phyloP scores from a whole-genome alignment of 2,329 filamentous ascomycete species.

The Fusarium clavum region DNA sequence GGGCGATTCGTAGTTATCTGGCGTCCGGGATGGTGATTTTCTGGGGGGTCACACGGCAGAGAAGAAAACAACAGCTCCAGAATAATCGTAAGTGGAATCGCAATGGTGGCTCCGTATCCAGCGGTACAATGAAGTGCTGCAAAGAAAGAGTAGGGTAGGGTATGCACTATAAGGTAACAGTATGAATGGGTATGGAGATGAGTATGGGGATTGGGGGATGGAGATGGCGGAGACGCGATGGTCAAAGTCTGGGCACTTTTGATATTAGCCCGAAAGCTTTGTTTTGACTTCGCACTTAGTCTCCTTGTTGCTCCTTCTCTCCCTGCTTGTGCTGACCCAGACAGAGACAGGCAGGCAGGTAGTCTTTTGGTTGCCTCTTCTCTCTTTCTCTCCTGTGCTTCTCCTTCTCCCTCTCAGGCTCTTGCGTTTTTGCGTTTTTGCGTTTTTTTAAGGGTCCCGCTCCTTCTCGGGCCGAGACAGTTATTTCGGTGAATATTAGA shows the following conservation, averaged over 20 bases:
- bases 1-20: constrained; percentile 25
- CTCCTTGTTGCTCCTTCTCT: background rate
- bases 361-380: background rate
- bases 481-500: constrained; percentile 21
- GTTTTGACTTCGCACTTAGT: constrained; percentile 30
- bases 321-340: background rate
- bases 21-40: constrained; percentile 2
- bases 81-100: constrained; percentile 9
- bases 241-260: constrained; percentile 29
- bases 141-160: constrained; percentile 1
- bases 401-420: background rate
- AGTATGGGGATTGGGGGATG: constrained; percentile 5
- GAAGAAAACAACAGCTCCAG: constrained; percentile 14
- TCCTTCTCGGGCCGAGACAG: constrained; percentile 37
- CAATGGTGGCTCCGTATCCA: constrained; percentile 14
- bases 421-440: constrained; percentile 25
- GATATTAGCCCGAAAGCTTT: constrained; percentile 24
- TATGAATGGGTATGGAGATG: constrained; percentile 11
- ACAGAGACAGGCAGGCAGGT: background rate
- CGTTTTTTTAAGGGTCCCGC: constrained; percentile 30
- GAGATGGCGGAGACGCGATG: constrained; percentile 22
- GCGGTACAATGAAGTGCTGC: constrained; percentile 4
- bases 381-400: background rate
- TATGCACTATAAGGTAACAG: constrained; percentile 1
- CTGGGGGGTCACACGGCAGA: constrained; percentile 16